These are phyloP conservation scores for Fusarium poae DNA, from an alignment of 2,329 filamentous ascomycete genomes.

Conservation along the genomic window DNA sequence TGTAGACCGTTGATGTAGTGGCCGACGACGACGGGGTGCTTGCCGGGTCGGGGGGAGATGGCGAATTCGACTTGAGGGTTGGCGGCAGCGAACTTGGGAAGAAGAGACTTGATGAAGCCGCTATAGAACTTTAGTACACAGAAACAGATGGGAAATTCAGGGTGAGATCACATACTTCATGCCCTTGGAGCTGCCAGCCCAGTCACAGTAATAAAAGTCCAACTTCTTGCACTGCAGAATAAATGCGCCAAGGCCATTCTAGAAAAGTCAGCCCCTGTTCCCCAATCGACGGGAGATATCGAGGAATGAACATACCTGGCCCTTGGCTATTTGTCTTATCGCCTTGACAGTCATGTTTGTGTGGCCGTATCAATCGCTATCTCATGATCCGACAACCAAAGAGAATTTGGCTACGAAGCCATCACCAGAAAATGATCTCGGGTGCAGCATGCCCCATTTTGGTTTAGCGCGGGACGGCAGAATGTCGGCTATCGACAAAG, in stretches of 20 bases:
- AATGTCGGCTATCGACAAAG: slow-evolving; percentile 40
- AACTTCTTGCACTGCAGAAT: slow-evolving; percentile 96
- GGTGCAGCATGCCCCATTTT: slow-evolving; percentile 27
- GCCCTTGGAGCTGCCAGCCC: slow-evolving; percentile 90
- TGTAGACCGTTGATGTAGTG: slow-evolving; percentile 92
- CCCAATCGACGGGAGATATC: not conserved
- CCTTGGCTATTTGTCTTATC: slow-evolving; percentile 64
- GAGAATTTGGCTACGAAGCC: slow-evolving; percentile 42
- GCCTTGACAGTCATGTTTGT: slow-evolving; percentile 68
- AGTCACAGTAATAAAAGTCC: slow-evolving; percentile 98
- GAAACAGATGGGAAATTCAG: not conserved
- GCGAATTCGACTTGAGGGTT: slow-evolving; percentile 93
- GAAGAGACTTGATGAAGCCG: slow-evolving; percentile 81
- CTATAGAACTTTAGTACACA: slow-evolving; percentile 60
- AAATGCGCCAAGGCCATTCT: slow-evolving; percentile 98
- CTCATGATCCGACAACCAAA: slow-evolving; percentile 46
- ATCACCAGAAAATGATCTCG: slow-evolving; percentile 47
- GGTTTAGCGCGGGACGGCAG: slow-evolving; percentile 47
- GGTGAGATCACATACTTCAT: slow-evolving; percentile 78
- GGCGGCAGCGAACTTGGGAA: slow-evolving; percentile 80
- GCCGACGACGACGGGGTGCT: slow-evolving; percentile 89
- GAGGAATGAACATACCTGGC: slow-evolving; percentile 61
- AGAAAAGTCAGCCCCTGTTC: slow-evolving; percentile 33
- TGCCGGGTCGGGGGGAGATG: slow-evolving; percentile 88
- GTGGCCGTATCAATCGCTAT: slow-evolving; percentile 48